Base-by-base conservation (phyloP, 768 basidiomycete genomes). In the Asterophora parasitica region DNA sequence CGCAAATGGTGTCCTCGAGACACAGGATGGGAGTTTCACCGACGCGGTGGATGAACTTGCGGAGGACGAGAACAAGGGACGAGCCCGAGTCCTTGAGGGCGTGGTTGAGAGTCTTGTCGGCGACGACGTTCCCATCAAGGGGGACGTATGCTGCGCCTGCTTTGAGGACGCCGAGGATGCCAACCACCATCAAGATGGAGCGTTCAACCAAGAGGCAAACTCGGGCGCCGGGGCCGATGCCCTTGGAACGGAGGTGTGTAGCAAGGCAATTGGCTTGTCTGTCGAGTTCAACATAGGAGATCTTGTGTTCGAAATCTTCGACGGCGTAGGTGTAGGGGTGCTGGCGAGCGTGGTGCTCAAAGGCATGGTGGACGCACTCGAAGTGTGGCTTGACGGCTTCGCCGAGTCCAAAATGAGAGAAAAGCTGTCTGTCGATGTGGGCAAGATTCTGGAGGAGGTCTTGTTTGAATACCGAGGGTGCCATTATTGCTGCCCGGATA, bases 141-240 rank as follows among this genome's bases (percentile, higher is more conserved):
- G 79, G 80, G 16, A 80, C 73, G 51, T 82, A 82, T 2, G 76
- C 72, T 9, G 67, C 78, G 4, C 78, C 79, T 8, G 78, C 74
- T 53, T 81, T 81, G 31, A 82, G 68, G 16, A 76, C 65, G 15
- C 72, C 75, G 13, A 81, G 56, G 42, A 82, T 76, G 2, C 72
- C 78, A 27, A 78, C 61, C 28, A 79, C 67, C 72, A 80, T 74
- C 9, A 61, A 51, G 35, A 81, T 74, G 23, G 74, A 78, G 16
- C 80, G 73, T 48, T 77, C 75, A 9, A 74, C 70, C 11, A 82
- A 66, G 17, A 81, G 62, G 50, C 77, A 77, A 34, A 82, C 73
- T 4, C 79, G 75, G 32, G 73, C 68, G 32, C 73, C 75, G 7
- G 71, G 67, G 10, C 53, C 48, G 35, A 82, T 65, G n/a, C 76